phyloP scores from a whole-genome alignment of 108 stramenopile genomes.

The Nannochloropsis granulata region DNA sequence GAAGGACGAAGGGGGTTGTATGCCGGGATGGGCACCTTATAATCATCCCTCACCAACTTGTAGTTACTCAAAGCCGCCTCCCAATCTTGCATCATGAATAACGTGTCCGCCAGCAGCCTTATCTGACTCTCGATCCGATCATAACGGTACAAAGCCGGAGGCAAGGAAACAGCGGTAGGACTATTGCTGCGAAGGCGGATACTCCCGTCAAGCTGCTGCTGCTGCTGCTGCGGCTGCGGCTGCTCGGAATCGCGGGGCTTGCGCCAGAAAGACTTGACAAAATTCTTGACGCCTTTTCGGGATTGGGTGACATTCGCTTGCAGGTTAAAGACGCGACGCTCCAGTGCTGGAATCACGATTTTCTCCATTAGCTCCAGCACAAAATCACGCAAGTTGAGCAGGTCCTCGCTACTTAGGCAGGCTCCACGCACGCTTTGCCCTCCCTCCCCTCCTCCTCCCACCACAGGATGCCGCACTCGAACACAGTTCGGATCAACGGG shows the following conservation, averaged over 20 bases:
- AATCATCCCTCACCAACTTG: constrained; percentile 26
- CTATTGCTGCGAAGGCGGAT: not conserved
- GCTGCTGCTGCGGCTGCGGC: not conserved
- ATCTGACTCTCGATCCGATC: constrained; percentile 32
- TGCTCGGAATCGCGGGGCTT: constrained; percentile 16
- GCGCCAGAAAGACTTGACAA: constrained; percentile 26
- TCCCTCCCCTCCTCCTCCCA: constrained; percentile 1
- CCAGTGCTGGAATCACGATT: constrained; percentile 21
- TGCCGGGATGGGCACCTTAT: constrained; percentile 64
- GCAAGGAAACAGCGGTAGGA: not conserved
- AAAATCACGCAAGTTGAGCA: constrained; percentile 3
- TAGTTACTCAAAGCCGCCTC: constrained; percentile 19
- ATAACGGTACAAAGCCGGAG: not conserved
- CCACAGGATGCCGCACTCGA: not conserved
- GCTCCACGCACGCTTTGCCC: constrained; percentile 1
- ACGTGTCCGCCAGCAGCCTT: constrained; percentile 29
- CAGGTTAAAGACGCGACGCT: constrained; percentile 16
- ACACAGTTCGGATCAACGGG: not conserved
- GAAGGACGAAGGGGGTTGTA: constrained; percentile 65
- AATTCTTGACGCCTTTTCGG: constrained; percentile 26
- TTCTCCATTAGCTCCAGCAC: not conserved
- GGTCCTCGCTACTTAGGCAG: constrained; percentile 24
- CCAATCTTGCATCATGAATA: constrained; percentile 25
- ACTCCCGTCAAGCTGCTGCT: not conserved
- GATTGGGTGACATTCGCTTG: constrained; percentile 11